Conservation (phyloP, 2,329 filamentous ascomycete species). For the Colletotrichum tamarilloi region DNA sequence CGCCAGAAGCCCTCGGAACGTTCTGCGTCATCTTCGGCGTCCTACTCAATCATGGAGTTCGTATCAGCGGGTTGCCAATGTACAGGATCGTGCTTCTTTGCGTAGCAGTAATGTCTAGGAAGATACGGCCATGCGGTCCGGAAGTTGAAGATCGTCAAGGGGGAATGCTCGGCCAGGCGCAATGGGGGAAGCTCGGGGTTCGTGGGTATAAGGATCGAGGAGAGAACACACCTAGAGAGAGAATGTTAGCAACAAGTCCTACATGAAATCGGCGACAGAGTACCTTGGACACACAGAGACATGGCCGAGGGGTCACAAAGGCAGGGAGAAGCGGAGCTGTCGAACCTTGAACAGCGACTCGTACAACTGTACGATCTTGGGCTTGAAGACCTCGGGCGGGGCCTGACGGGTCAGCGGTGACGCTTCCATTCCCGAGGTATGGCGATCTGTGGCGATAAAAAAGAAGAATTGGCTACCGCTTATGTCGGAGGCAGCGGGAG, state of each 20-base stretch:
- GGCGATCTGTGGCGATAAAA: neutral
- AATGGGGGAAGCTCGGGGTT: neutral
- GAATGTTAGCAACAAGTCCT: neutral
- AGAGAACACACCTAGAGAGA: neutral
- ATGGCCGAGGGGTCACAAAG: neutral
- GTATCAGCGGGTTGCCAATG: neutral
- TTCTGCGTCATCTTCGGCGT: slow-evolving; percentile 75
- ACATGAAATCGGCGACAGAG: too few relatives aligned
- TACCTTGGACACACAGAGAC: neutral
- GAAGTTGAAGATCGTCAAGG: neutral
- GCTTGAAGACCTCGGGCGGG: slow-evolving; percentile 90
- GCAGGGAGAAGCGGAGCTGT: neutral
- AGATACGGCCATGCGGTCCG: neutral
- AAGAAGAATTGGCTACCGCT: neutral
- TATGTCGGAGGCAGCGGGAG: neutral
- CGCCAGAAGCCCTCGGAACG: slow-evolving; percentile 93
- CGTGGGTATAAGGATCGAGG: neutral
- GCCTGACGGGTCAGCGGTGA: slow-evolving; percentile 95
- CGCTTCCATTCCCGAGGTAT: slow-evolving; percentile 73
- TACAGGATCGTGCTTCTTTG: neutral
- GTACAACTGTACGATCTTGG: slow-evolving; percentile 93
- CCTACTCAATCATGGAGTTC: slow-evolving; percentile 19
- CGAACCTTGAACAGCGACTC: slow-evolving; percentile 81
- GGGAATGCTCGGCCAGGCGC: neutral
- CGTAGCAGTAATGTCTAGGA: neutral